Evolutionary conservation across 2,329 filamentous ascomycete genomes (phyloP).

Genomic region (Cercospora sojina): DNA sequence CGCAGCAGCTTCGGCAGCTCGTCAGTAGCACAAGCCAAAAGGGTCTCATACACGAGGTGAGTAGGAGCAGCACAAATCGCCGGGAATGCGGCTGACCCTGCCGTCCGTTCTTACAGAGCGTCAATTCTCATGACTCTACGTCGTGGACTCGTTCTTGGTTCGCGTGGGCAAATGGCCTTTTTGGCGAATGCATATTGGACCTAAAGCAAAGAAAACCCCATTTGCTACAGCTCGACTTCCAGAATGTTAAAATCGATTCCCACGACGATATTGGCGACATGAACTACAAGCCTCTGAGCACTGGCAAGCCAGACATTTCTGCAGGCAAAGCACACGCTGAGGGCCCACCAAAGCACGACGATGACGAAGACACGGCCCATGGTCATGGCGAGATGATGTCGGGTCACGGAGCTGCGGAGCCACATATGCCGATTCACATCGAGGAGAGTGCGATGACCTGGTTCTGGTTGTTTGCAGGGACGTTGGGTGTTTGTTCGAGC

Average conservation of each 20-base stretch:
- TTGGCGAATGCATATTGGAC: conserved; percentile 25
- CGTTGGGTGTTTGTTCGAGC: not conserved
- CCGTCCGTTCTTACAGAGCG: conserved; percentile 32
- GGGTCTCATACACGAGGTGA: conserved; percentile 48
- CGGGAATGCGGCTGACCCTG: not conserved
- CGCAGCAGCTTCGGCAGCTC: conserved; percentile 43
- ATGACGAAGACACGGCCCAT: not conserved
- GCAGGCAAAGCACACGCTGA: not conserved
- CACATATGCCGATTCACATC: conserved; percentile 4
- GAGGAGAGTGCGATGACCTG: conserved; percentile 11
- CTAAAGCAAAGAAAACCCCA: conserved; percentile 23
- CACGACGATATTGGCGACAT: conserved; percentile 16
- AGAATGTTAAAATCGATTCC: not conserved
- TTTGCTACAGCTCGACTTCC: conserved; percentile 17
- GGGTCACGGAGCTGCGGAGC: not conserved
- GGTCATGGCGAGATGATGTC: conserved; percentile 5
- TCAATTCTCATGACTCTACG: conserved; percentile 46
- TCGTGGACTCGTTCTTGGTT: conserved; percentile 51
- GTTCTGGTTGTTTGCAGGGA: conserved; percentile 7
- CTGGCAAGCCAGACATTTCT: not conserved
- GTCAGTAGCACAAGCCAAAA: conserved; percentile 47
- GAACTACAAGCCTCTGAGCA: conserved; percentile 13
- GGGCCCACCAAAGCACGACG: not conserved
- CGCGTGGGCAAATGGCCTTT: conserved; percentile 45
- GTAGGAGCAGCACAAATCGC: not conserved